Percentiles rank a stretch among this genome's conserved stretches.
phyloP scores from a whole-genome alignment of 2,329 filamentous ascomycete genomes.

The Colletotrichum lini region DNA sequence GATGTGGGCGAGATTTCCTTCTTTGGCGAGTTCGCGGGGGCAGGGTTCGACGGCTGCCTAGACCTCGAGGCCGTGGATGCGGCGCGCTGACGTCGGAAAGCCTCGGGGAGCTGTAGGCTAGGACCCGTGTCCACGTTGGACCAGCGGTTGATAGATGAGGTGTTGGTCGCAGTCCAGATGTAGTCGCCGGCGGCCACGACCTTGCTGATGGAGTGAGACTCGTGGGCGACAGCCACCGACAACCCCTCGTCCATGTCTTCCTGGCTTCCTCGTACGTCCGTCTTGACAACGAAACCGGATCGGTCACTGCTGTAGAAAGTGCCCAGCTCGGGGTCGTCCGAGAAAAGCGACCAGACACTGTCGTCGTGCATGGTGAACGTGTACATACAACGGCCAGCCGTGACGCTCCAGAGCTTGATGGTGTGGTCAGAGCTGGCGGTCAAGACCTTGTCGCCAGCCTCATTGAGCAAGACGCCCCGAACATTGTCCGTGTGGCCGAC shows the following conservation, averaged over 20 bases:
- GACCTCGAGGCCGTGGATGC: constrained; percentile 53
- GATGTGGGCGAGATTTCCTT: constrained; percentile 83
- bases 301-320: constrained; percentile 97
- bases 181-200: constrained; percentile 79
- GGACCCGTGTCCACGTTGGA: constrained; percentile 84
- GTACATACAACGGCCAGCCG: constrained; percentile 95
- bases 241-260: constrained; percentile 84
- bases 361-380: constrained; percentile 99
- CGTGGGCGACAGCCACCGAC: constrained; percentile 91
- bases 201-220: constrained; percentile 85
- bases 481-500: constrained; percentile 97
- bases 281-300: constrained; percentile 95
- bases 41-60: constrained; percentile 50
- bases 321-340: constrained; percentile 85
- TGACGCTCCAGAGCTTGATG: constrained; percentile 98
- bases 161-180: constrained; percentile 91
- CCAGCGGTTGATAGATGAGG: constrained; percentile 95
- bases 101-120: constrained; percentile 76
- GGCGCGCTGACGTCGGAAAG: constrained; percentile 64
- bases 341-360: constrained; percentile 96
- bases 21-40: constrained; percentile 56
- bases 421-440: constrained; percentile 97
- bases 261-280: constrained; percentile 83
- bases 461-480: constrained; percentile 89
- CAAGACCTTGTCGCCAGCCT: constrained; percentile 90